Evolutionary conservation across 2,329 filamentous ascomycete species (phyloP), one percentile per base, ranked within the genome.

Genomic region (Amauroascus niger): DNA sequence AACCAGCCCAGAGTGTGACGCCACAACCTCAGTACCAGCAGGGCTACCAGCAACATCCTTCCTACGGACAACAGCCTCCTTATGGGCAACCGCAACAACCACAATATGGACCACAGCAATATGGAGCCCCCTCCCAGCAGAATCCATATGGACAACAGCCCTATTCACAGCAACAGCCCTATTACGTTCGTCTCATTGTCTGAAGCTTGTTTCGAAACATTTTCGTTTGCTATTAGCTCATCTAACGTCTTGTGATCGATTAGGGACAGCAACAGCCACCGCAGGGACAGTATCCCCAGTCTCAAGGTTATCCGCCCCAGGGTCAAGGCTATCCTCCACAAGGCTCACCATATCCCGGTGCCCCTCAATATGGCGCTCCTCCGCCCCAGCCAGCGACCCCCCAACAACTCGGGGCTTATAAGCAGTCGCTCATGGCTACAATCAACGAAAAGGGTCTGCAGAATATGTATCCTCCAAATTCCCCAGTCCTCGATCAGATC

Each of bases 381-480:
- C 52, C 33, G 28, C 73, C 75, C 16, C 51, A 50, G 24, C 74
- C 69, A 54, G 71, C 69, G 9, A 72, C 69, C 14, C 73, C 75
- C n/a, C 73, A 75, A 49, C 74, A 81, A 53, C 64, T 78, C 28
- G 70, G 68, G 30, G 76, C 72, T 9, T 83, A 82, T 68, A 78
- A 79, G 65, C 75, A 79, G 59, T 67, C 79, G 11, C 67, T 83
- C 43, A 71, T 78, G 58, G 65, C 67, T 35, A 76, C 76, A 3
- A 77, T 84, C 59, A 78, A 80, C 62, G 79, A 83, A 69, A 82
- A 82, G 65, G 67, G 73, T 11, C 69, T 84, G 9, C 76, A 82
- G 57, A 64, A 62, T 49, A 81, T 83, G 68, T 82, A 81, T 61
- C 79, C 79, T 1, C 78, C 76, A 7, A 75, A 76, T 57, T 75